A percentile compares a stretch with the other conserved stretches of the same genome.
These are phyloP conservation scores for Boletus sp. DNA, from an alignment of 768 basidiomycete species.

Conservation along the genomic window DNA sequence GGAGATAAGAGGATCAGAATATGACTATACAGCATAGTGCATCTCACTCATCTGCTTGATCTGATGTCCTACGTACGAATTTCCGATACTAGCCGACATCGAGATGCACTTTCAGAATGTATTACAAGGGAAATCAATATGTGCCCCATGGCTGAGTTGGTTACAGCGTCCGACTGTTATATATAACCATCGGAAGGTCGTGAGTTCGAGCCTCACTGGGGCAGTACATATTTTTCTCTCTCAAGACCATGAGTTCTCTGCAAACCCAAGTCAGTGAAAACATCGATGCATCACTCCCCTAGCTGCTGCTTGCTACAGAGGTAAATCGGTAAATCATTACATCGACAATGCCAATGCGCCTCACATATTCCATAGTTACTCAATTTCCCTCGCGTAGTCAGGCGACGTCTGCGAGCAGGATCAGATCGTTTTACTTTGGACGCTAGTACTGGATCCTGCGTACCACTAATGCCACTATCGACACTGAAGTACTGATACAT, in stretches of 20 bases:
- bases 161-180: slow-evolving; percentile 51
- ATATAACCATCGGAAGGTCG: slow-evolving; percentile 44
- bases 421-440: background rate
- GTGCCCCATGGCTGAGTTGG: slow-evolving; percentile 54
- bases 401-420: background rate
- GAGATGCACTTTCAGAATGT: too few species aligned
- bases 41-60: background rate
- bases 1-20: background rate
- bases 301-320: too few species aligned
- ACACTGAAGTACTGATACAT: slow-evolving; percentile 13
- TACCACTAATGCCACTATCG: slow-evolving; percentile 1
- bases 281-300: too few species aligned
- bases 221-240: slow-evolving; percentile 29
- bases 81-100: background rate
- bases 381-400: background rate
- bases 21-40: background rate
- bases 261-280: too few species aligned
- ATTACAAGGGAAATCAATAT: fast-evolving
- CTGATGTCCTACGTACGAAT: too few species aligned
- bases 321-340: background rate
- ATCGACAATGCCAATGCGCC: background rate
- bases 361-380: background rate
- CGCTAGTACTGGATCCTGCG: slow-evolving; percentile 1
- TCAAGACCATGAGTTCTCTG: too few species aligned
- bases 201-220: slow-evolving; percentile 55